Evolutionary conservation across 306 rosid genomes (phyloP).

Genomic region (Sophora flavescens): DNA sequence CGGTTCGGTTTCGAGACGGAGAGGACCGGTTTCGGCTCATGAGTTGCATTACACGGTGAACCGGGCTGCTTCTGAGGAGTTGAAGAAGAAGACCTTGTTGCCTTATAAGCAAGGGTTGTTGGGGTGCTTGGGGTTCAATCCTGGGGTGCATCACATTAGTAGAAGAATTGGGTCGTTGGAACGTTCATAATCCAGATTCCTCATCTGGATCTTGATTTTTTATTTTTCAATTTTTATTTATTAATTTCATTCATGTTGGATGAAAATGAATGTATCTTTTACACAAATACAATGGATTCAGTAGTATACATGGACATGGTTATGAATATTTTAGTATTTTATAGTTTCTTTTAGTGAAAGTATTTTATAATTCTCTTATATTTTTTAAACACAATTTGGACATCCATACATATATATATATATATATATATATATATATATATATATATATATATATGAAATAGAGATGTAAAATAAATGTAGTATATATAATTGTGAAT

Average conservation of each 20-base stretch:
- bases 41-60: constrained; percentile 84
- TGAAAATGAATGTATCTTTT: neutral
- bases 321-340: neutral
- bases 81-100: constrained; percentile 87
- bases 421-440: no score
- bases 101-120: constrained; percentile 88
- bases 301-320: neutral
- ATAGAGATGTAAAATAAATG: no score
- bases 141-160: constrained; percentile 59
- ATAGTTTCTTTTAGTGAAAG: no score
- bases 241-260: neutral
- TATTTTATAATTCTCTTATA: no score
- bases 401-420: no score
- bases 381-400: no score
- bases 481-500: no score
- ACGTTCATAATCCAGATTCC: constrained; percentile 53
- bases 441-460: no score
- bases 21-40: constrained; percentile 82
- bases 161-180: constrained; percentile 65
- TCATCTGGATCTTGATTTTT: constrained; percentile 4
- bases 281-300: neutral
- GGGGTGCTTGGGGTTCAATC: constrained; percentile 85
- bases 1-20: constrained; percentile 72
- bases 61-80: constrained; percentile 89
- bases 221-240: neutral